Percentiles rank a stretch among this genome's conserved stretches.
Conservation (phyloP, 2,329 filamentous ascomycete genomes). For the Chrysoporthe austroafricana region DNA sequence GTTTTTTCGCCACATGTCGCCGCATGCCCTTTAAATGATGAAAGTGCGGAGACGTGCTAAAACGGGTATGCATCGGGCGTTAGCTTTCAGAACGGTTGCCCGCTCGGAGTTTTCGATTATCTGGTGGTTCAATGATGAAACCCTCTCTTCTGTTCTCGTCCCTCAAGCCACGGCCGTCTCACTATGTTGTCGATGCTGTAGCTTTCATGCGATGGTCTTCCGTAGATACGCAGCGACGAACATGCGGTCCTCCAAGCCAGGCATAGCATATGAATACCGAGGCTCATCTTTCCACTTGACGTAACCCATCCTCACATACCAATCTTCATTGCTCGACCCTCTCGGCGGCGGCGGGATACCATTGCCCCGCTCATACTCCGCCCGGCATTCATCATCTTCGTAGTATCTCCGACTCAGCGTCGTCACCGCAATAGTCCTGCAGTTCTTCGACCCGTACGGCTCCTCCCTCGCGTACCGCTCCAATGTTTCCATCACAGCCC, state of each 20-base stretch:
- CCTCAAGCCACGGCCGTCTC: not conserved
- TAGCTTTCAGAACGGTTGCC: too few species aligned
- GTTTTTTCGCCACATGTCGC: too few species aligned
- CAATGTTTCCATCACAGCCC: conserved; percentile 24
- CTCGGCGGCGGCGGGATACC: conserved; percentile 7
- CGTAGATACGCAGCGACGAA: conserved; percentile 16
- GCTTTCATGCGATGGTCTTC: conserved; percentile 7
- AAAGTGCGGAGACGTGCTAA: not conserved
- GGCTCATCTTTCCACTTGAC: conserved; percentile 27
- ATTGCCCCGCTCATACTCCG: conserved; percentile 11
- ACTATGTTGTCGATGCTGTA: not conserved
- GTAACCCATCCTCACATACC: conserved; percentile 29
- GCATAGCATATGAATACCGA: not conserved
- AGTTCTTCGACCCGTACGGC: conserved; percentile 29
- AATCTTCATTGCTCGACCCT: conserved; percentile 24
- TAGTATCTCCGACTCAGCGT: conserved; percentile 26
- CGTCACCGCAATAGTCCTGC: conserved; percentile 24
- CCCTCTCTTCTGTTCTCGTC: too few species aligned
- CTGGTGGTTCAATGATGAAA: too few species aligned
- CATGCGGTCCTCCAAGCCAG: conserved; percentile 8
- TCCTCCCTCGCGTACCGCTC: conserved; percentile 25
- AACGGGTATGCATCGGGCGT: not conserved
- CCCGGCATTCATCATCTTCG: conserved; percentile 27
- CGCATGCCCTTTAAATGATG: not conserved
- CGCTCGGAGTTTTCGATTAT: too few species aligned